Evolutionary conservation across 2,329 filamentous ascomycete species (phyloP).

Genomic region (Colletotrichum eremochloae): DNA sequence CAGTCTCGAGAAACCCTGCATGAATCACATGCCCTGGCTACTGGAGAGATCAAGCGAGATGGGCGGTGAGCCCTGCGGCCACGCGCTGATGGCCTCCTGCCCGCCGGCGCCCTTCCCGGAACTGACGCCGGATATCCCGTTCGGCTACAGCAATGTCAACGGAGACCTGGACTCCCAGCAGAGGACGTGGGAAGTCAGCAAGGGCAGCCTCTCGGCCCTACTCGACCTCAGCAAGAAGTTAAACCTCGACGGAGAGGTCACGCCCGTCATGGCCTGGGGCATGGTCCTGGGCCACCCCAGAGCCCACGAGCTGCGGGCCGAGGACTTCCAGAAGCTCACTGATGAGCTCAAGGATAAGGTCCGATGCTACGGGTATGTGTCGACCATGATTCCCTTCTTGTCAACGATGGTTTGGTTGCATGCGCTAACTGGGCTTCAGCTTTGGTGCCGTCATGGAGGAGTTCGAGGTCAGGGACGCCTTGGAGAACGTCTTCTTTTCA

Average conservation of each 20-base stretch:
- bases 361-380: conserved; percentile 89
- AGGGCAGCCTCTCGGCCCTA: conserved; percentile 82
- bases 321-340: conserved; percentile 80
- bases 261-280: conserved; percentile 95
- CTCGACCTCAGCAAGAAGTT: conserved; percentile 87
- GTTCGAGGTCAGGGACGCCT: conserved; percentile 81
- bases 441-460: conserved; percentile 76
- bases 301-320: conserved; percentile 72
- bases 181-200: conserved; percentile 84
- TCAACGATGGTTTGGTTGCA: background rate
- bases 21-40: conserved; percentile 88
- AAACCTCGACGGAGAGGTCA: conserved; percentile 90
- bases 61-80: conserved; percentile 81
- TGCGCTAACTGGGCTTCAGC: conserved; percentile 51
- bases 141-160: conserved; percentile 60
- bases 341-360: conserved; percentile 84
- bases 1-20: conserved; percentile 93
- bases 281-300: conserved; percentile 81
- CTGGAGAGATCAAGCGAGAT: conserved; percentile 70
- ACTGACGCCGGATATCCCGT: conserved; percentile 64
- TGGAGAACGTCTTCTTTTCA: conserved; percentile 75
- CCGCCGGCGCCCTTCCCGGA: conserved; percentile 76
- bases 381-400: background rate
- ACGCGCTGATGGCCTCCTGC: conserved; percentile 93
- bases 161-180: conserved; percentile 64